Conservation (phyloP, 345 rosid species). For the Eucalyptus paniculata region DNA sequence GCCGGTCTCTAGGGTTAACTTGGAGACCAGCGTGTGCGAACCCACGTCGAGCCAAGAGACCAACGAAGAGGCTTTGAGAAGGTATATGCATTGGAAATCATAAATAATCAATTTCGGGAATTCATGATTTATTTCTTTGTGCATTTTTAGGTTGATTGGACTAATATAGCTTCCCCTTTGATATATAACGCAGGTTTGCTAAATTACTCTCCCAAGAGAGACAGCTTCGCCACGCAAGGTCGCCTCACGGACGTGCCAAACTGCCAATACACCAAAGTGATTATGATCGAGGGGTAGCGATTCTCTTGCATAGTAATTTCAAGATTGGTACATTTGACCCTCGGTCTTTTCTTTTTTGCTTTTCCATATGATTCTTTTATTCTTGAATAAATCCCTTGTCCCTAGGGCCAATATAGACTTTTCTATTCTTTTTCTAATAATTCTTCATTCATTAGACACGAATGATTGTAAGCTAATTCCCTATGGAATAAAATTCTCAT, state of each 20-base stretch:
- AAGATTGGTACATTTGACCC: background rate
- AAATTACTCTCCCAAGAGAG: slow-evolving; percentile 46
- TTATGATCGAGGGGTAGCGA: background rate
- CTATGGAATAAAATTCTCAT: background rate
- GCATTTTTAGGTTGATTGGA: background rate
- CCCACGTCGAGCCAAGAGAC: slow-evolving; percentile 10
- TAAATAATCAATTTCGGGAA: background rate
- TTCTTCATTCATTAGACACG: background rate
- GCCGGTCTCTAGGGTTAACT: slow-evolving; percentile 39
- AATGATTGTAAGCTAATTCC: background rate
- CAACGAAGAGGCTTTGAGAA: slow-evolving; percentile 39
- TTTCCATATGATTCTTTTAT: background rate
- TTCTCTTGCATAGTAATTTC: background rate
- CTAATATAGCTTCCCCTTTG: background rate
- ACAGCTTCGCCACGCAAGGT: slow-evolving; percentile 23
- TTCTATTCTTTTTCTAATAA: background rate
- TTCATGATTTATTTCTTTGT: background rate
- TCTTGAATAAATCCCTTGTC: background rate
- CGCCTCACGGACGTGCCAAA: slow-evolving; percentile 4
- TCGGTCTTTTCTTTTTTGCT: background rate
- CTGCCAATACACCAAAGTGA: background rate
- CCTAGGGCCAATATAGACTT: background rate
- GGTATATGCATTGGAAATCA: background rate
- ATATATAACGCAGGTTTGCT: slow-evolving; percentile 27
- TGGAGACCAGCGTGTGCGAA: slow-evolving; percentile 33